Evolutionary conservation across 2,329 filamentous ascomycete genomes (phyloP), one percentile per base, ranked within the genome.

Genomic region (Neoscytalidium dimidiatum): DNA sequence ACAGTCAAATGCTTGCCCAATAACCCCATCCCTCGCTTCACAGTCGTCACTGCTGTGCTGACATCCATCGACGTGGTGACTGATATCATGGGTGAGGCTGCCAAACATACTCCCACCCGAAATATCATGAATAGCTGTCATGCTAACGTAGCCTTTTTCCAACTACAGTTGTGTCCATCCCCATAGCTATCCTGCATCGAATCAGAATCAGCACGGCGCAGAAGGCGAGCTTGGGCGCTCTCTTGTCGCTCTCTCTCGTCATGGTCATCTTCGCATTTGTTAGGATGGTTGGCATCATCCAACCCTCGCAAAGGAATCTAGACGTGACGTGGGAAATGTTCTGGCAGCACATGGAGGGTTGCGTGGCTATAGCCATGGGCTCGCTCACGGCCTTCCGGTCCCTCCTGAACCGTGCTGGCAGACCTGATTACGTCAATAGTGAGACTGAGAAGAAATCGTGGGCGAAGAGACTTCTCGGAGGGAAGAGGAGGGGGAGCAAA

Each of bases 351-450:
- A 48, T 65, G 19, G 70, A 72, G 46, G 67, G 52, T 17, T 67
- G 65, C 33, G 49, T 68, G 23, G 70, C 68, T 2, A 63, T 72
- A 11, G 63, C 68, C 4, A 69, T 70, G 69, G 69, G 67, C 13
- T 71, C 70, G 2, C 26, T 71, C 14, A 70, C 69, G 5, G 70
- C 67, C 5, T 68, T 71, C 31, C 68, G 70, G 29, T 9, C 51
- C 9, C 5, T 38, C 14, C 14, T 51, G 13, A 51, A 26, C 44
- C 38, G 38, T 19, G 38, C n/a, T n/a, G n/a, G n/a, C n/a, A n/a
- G n/a, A n/a, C n/a, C n/a, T n/a, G n/a, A n/a, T n/a, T n/a, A n/a
- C n/a, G n/a, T n/a, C n/a, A n/a, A n/a, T n/a, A n/a, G n/a, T n/a
- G n/a, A n/a, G n/a, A n/a, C n/a, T n/a, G n/a, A n/a, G n/a, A n/a